Evolutionary conservation across 768 basidiomycete genomes (phyloP).

Genomic region (Mycena filopes): DNA sequence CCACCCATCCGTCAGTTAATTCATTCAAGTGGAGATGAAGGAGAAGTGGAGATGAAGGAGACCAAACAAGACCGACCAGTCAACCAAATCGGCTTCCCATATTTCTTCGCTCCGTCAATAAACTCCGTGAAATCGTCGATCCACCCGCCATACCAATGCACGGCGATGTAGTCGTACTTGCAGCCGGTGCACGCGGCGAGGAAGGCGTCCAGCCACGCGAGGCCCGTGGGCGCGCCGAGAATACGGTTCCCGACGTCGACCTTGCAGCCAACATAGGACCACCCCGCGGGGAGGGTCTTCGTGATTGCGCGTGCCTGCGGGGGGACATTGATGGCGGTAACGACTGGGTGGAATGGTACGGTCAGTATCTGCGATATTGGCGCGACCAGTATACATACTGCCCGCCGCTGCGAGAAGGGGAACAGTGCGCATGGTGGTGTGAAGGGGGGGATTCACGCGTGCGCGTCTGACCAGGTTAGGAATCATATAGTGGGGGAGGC

Average conservation of each 20-base stretch:
- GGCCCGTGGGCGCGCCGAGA: not conserved
- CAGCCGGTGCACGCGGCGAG: conserved; percentile 9
- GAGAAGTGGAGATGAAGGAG: no score
- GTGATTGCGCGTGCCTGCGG: not conserved
- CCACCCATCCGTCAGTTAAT: no score
- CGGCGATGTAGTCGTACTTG: conserved; percentile 2
- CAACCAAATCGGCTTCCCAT: conserved; percentile 7
- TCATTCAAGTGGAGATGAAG: no score
- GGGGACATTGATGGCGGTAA: not conserved
- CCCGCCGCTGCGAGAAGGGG: no score
- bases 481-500: no score
- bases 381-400: no score
- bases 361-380: no score
- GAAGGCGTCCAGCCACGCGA: conserved; percentile 12
- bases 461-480: no score
- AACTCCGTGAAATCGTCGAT: conserved; percentile 4
- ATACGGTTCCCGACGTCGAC: conserved; percentile 14
- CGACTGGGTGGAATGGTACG: not conserved
- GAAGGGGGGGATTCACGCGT: no score
- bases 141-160: conserved; percentile 19
- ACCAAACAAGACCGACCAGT: conserved; percentile 7
- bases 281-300: conserved; percentile 6
- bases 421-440: no score
- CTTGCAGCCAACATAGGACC: conserved; percentile 14
- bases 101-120: conserved; percentile 8